Base-by-base conservation (phyloP, 2,329 filamentous ascomycete species). In the Microdochium paspali region DNA sequence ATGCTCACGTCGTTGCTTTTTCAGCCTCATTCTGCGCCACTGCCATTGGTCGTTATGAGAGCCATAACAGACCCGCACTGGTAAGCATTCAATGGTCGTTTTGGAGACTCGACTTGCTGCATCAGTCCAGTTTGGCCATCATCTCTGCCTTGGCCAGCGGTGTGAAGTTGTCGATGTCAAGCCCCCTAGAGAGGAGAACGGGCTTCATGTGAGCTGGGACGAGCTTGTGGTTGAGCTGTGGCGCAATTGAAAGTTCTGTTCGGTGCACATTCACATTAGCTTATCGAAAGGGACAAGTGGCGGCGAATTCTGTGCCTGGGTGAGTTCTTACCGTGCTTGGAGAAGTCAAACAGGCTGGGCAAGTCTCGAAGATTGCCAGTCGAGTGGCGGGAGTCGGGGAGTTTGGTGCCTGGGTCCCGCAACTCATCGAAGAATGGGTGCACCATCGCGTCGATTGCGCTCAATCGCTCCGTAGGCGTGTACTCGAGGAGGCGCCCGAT, bases 401-500 rank as follows among this genome's bases (percentile, higher is more conserved):
- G 77, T 66, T 85, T 87, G 50, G 90, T 97, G 65, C 67, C 82
- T n/a, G 90, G 88, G 60, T 96, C 90, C 60, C 93, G 82, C 53
- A 98, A 77, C 69, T 98, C 93, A 61, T 98, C 91, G 62, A 98
- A 98, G 79, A 97, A 98, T 31, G 93, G 90, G 61, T 98, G 93
- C 49, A 94, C 86, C 90, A 98, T 95, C 46, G 93, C 93, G 61
- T 97, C 89, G 53, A 98, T 83, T 21, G 93, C 90, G 6, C 89
- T 88, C 54, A 96, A 78, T 59, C 93, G 87, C 72, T 97, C 90
- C 1, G 93, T 97, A 10, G 93, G 93, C 0, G 93, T 98, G 70
- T 98, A 98, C 71, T 98, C 93, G 49, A 98, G 77, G 49, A 98
- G 75, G 53, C 86, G 85, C 47, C 90, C 93, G 65, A 98, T 97